Conservation (phyloP, 805 yeast species). For the Hanseniaspora nectarophila region DNA sequence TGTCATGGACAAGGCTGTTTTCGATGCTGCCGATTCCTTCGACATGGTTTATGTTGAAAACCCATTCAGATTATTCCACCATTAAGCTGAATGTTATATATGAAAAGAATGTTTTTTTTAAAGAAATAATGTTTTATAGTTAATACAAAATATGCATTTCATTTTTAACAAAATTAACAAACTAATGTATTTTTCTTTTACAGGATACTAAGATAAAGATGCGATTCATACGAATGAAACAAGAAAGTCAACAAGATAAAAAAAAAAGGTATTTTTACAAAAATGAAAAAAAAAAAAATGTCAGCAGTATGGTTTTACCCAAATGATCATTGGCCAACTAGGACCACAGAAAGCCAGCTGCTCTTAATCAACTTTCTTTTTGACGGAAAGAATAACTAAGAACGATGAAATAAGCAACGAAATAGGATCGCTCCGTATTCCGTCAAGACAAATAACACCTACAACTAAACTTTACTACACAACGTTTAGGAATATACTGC, state of each 20-base stretch:
- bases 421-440: conserved; percentile 13
- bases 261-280: background rate
- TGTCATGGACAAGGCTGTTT: conserved; percentile 92
- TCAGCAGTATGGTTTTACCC: conserved; percentile 99
- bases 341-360: conserved; percentile 33
- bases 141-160: too few relatives aligned
- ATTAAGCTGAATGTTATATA: conserved; percentile 33
- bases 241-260: background rate
- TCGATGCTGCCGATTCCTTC: conserved; percentile 87
- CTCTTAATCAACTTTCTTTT: background rate
- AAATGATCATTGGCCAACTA: conserved; percentile 82
- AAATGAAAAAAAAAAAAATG: conserved; percentile 34
- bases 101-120: too few relatives aligned
- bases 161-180: background rate
- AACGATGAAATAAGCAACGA: conserved; percentile 11
- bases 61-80: conserved; percentile 97
- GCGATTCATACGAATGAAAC: too few relatives aligned
- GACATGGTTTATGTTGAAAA: conserved; percentile 89
- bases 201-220: too few relatives aligned
- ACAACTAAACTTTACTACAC: conserved; percentile 44
- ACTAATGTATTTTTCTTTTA: background rate
- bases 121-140: background rate
- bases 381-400: background rate
- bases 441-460: conserved; percentile 10
- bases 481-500: conserved; percentile 99